A percentile compares a stretch with the other conserved stretches of the same genome.
These are phyloP conservation scores for Vaccinium macrocarpon DNA, from an alignment of 148 eudicot genomes.

Conservation along the genomic window DNA sequence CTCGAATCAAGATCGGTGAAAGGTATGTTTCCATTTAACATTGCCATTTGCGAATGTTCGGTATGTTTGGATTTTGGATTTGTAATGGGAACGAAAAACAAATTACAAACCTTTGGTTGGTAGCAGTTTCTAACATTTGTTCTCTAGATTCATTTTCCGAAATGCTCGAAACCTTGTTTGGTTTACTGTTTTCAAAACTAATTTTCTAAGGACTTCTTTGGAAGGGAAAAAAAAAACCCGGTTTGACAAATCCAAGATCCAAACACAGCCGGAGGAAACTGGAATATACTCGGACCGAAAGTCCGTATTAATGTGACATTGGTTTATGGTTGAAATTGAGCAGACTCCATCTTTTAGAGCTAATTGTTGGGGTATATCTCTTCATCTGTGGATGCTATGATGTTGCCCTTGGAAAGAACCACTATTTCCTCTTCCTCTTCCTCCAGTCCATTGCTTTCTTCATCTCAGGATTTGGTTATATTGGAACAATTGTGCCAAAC, in stretches of 20 bases:
- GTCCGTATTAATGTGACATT: not conserved
- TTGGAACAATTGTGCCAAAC: slow-evolving; percentile 61
- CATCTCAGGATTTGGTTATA: slow-evolving; percentile 64
- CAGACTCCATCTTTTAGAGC: slow-evolving; percentile 55
- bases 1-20: slow-evolving; percentile 39
- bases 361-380: slow-evolving; percentile 54
- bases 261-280: not conserved
- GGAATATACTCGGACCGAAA: not conserved
- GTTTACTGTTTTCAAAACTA: not conserved
- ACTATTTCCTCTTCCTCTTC: slow-evolving; percentile 67
- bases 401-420: slow-evolving; percentile 41
- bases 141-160: not conserved
- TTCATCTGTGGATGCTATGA: slow-evolving; percentile 72
- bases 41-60: not conserved
- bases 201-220: not conserved
- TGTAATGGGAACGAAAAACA: not conserved
- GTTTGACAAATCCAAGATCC: not conserved
- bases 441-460: slow-evolving; percentile 68
- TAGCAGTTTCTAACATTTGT: not conserved
- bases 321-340: not conserved
- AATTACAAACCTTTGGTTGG: too few relatives aligned
- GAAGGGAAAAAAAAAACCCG: too few relatives aligned
- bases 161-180: not conserved
- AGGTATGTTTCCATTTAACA: slow-evolving; percentile 35
- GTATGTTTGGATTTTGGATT: not conserved